Evolutionary conservation across 129 eudicot species (phyloP), one percentile per base, ranked within the genome.

Genomic region (Arctium minus): DNA sequence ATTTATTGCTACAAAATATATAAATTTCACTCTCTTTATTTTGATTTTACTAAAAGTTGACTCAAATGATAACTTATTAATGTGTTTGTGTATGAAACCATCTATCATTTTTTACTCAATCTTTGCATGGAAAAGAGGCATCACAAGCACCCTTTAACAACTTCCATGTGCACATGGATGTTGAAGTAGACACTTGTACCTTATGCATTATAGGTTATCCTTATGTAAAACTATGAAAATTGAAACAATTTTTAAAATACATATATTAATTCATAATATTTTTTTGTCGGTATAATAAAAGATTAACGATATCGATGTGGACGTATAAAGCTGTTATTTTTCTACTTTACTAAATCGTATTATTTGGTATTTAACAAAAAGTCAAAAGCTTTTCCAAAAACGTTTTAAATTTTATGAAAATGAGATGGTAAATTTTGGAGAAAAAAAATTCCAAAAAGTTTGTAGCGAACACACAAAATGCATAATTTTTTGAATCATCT

Each of bases 21-120:
- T 17, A 56, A 56, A 56, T 13, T 56, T 56, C 17, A 3, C 56
- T 15, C 67, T 56, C 64, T 53, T 53, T 44, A 8, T 44, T 10
- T 44, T 44, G 50, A 8, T 44, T 22, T 44, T 56, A 15, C 64
- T 56, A 56, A 60, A 83, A 78, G 86, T 72, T 60, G 74, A 83
- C 86, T 83, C 79, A 39, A 83, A 56, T 53, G 48, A 38, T 53
- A 77, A 79, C 86, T 83, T 83, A 35, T 69, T 83, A 60, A 76
- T 70, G 44, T 76, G 77, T 69, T 83, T 53, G 86, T 83, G 86
- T 83, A 74, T 60, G 68, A 60, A 72, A 84, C 78, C 79, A 72
- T 72, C 83, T 32, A 78, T 78, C 83, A 76, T 36, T 48, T 50
- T 70, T 50, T 53, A 77, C 62, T 77, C 81, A 10, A 76, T 40